Evolutionary conservation across 2,329 filamentous ascomycete species (phyloP).

Genomic region (Ophiostoma triangulosporum): DNA sequence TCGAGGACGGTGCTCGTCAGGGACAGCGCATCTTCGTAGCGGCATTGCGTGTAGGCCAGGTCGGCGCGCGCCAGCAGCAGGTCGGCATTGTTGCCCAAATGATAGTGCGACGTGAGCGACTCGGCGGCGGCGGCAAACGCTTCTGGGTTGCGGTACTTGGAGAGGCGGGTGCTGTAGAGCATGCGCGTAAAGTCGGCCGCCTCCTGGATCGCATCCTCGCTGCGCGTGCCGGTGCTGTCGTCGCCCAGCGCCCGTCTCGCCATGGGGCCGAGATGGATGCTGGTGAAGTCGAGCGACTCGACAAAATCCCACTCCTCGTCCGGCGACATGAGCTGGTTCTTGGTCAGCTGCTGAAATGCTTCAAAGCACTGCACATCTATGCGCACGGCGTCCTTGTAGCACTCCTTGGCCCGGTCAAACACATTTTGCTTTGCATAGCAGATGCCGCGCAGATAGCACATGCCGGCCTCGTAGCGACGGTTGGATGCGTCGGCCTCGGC

Average conservation of each 20-base stretch:
- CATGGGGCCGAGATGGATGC: slow-evolving; percentile 53
- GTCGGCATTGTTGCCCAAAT: slow-evolving; percentile 72
- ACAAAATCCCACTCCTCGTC: slow-evolving; percentile 85
- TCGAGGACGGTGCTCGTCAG: slow-evolving; percentile 75
- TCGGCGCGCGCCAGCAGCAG: slow-evolving; percentile 83
- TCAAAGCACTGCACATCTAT: slow-evolving; percentile 98
- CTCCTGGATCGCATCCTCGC: slow-evolving; percentile 47
- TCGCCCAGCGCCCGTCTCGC: slow-evolving; percentile 21
- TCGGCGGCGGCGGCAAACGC: slow-evolving; percentile 78
- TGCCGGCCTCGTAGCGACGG: slow-evolving; percentile 82
- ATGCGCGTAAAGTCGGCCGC: slow-evolving; percentile 89
- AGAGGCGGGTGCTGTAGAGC: slow-evolving; percentile 88
- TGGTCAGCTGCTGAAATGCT: slow-evolving; percentile 94
- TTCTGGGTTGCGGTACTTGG: slow-evolving; percentile 81
- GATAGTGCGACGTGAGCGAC: slow-evolving; percentile 86
- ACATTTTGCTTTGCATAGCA: slow-evolving; percentile 97
- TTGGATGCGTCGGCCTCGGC: slow-evolving; percentile 27
- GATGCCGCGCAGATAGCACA: slow-evolving; percentile 88
- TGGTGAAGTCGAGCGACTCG: slow-evolving; percentile 80
- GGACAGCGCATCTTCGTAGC: slow-evolving; percentile 73
- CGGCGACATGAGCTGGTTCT: slow-evolving; percentile 81
- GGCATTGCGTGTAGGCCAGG: slow-evolving; percentile 85
- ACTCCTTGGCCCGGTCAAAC: slow-evolving; percentile 93
- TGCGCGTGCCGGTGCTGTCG: slow-evolving; percentile 25
- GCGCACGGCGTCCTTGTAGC: slow-evolving; percentile 92